Percentiles rank a stretch among this genome's conserved stretches.
Evolutionary conservation across 139 green algal genomes (phyloP).

Genomic region (Volvox reticuliferus): DNA sequence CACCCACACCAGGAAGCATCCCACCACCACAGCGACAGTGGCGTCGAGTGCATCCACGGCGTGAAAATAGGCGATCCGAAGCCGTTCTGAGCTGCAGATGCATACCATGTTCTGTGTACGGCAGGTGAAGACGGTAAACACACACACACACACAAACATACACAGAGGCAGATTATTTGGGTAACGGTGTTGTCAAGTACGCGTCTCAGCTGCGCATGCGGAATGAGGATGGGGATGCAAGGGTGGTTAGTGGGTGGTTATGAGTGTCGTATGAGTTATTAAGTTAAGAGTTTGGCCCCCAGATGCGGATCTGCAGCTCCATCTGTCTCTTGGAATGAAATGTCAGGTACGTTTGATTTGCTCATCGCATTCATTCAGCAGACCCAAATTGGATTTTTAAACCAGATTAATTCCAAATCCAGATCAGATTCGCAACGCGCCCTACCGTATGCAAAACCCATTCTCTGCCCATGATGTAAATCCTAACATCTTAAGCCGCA

Average conservation of each 20-base stretch:
- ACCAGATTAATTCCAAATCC: neutral
- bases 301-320: neutral
- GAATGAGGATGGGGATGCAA: neutral
- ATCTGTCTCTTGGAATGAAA: neutral
- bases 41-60: neutral
- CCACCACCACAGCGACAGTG: neutral
- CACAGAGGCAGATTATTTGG: neutral
- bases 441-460: too few relatives aligned
- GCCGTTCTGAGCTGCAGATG: neutral
- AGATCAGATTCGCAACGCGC: too few relatives aligned
- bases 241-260: neutral
- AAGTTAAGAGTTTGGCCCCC: neutral
- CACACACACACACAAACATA: neutral
- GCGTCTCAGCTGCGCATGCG: too few relatives aligned
- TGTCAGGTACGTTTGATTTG: neutral
- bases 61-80: neutral
- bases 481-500: too few relatives aligned
- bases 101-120: neutral
- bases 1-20: slow-evolving; percentile 34
- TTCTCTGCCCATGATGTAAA: too few relatives aligned
- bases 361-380: neutral
- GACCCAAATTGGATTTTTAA: neutral
- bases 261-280: neutral
- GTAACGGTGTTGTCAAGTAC: neutral
- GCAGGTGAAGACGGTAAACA: neutral